These are phyloP conservation scores for Ustilago bromivora DNA, from an alignment of 1,284 basidiomycete genomes.

Conservation along the genomic window DNA sequence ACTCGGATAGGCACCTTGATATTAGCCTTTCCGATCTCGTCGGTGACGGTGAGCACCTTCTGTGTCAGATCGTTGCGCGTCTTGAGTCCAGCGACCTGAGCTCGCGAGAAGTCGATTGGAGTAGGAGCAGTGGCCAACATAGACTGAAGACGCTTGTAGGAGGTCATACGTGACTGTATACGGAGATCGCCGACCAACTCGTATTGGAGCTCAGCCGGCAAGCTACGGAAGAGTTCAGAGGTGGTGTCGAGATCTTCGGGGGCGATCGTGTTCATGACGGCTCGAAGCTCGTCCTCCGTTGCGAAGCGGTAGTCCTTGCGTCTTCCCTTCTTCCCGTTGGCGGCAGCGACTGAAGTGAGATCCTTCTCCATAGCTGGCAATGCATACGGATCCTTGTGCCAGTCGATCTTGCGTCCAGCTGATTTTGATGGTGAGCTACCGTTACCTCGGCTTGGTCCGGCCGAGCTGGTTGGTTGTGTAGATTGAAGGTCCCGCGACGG, in stretches of 20 bases:
- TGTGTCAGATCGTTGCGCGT: slow-evolving; percentile 93
- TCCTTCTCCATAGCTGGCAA: slow-evolving; percentile 63
- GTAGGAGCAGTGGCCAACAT: slow-evolving; percentile 87
- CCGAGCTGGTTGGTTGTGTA: slow-evolving; percentile 17
- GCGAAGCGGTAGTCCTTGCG: slow-evolving; percentile 66
- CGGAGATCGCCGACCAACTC: slow-evolving; percentile 97
- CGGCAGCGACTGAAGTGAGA: slow-evolving; percentile 42
- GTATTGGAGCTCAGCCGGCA: slow-evolving; percentile 96
- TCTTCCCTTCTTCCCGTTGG: slow-evolving; percentile 40
- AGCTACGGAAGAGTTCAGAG: slow-evolving; percentile 78
- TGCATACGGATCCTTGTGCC: slow-evolving; percentile 67
- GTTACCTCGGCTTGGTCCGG: slow-evolving; percentile 26
- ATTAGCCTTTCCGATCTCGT: slow-evolving; percentile 85
- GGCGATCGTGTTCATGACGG: slow-evolving; percentile 61
- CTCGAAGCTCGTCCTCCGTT: slow-evolving; percentile 64
- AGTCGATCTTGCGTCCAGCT: slow-evolving; percentile 50
- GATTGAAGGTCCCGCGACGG: slow-evolving; percentile 78
- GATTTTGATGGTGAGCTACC: slow-evolving; percentile 71
- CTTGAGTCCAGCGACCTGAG: slow-evolving; percentile 81
- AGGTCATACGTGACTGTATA: slow-evolving; percentile 91
- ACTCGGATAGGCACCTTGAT: slow-evolving; percentile 91
- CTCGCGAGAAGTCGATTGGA: slow-evolving; percentile 92
- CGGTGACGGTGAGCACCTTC: slow-evolving; percentile 91
- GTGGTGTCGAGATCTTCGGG: slow-evolving; percentile 66
- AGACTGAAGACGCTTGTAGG: slow-evolving; percentile 86